Conservation (phyloP, 2,329 filamentous ascomycete species). For the Alternaria solani region DNA sequence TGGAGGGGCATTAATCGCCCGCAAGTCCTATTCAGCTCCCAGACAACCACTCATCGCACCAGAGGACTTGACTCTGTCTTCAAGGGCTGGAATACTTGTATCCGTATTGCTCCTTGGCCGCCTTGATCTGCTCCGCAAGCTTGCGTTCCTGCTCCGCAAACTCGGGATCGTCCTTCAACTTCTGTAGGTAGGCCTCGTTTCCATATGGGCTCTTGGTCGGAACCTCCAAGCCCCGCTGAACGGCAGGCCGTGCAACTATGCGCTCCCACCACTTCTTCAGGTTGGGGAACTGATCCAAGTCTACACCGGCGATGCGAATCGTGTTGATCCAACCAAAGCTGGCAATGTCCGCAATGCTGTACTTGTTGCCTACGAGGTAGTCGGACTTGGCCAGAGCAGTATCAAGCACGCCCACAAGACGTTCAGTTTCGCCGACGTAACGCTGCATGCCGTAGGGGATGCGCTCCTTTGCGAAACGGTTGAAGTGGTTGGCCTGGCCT, state of each 20-base stretch:
- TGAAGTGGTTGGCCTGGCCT: slow-evolving; percentile 53
- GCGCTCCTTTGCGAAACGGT: slow-evolving; percentile 54
- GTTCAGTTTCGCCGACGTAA: slow-evolving; percentile 58
- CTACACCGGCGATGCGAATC: slow-evolving; percentile 51
- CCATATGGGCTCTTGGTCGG: slow-evolving; percentile 49
- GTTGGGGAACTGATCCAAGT: slow-evolving; percentile 54
- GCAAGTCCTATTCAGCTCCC: not conserved
- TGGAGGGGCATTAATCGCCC: not conserved
- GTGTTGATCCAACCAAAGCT: slow-evolving; percentile 57
- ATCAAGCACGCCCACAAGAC: slow-evolving; percentile 57
- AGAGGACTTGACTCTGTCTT: not conserved
- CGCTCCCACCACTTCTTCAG: slow-evolving; percentile 56
- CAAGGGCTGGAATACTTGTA: slow-evolving; percentile 56
- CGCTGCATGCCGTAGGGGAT: slow-evolving; percentile 57
- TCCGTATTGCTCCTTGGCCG: slow-evolving; percentile 56
- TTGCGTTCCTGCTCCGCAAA: slow-evolving; percentile 57
- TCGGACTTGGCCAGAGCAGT: slow-evolving; percentile 51
- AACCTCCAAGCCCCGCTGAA: slow-evolving; percentile 51
- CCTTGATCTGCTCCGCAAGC: slow-evolving; percentile 47
- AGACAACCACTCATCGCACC: not conserved
- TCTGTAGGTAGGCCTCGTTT: slow-evolving; percentile 55
- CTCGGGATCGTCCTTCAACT: slow-evolving; percentile 58
- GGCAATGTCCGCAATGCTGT: slow-evolving; percentile 57
- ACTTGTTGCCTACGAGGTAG: slow-evolving; percentile 58
- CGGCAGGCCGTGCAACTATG: slow-evolving; percentile 53